phyloP scores from a whole-genome alignment of 352 stramenopile species.

The Phytophthora idaei region DNA sequence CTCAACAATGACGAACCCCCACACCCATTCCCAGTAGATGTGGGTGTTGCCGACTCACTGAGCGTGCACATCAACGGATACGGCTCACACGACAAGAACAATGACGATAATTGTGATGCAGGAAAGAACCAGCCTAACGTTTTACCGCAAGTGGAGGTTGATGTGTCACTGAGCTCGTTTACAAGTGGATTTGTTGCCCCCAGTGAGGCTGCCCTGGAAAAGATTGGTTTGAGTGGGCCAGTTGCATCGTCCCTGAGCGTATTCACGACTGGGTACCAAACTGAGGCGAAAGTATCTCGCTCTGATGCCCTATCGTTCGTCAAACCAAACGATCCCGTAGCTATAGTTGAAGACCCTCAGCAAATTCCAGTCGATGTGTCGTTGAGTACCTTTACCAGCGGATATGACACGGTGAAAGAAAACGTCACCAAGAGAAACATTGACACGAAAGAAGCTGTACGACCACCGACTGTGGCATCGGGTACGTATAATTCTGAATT shows the following conservation, averaged over 20 bases:
- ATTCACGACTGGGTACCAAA: conserved; percentile 40
- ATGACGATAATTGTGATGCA: background rate
- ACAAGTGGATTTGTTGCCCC: conserved; percentile 41
- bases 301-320: background rate
- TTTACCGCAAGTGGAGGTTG: conserved; percentile 11
- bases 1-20: conserved; percentile 39
- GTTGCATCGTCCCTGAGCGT: conserved; percentile 46
- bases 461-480: background rate
- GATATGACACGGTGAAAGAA: conserved; percentile 13
- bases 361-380: conserved; percentile 37
- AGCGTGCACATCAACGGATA: conserved; percentile 18
- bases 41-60: conserved; percentile 18
- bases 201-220: background rate
- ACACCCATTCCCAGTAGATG: conserved; percentile 8
- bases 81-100: conserved; percentile 2
- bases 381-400: conserved; percentile 37
- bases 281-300: background rate
- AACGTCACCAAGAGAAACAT: background rate
- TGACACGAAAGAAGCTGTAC: background rate
- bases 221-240: background rate
- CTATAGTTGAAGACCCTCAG: background rate
- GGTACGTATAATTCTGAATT: background rate
- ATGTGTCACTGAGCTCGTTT: conserved; percentile 50
- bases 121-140: background rate
- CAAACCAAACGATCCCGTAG: background rate